Percentiles rank a stretch among this genome's conserved stretches.
These are phyloP conservation scores for Pulveroboletus sp. DNA, from an alignment of 768 basidiomycete species.

Conservation along the genomic window DNA sequence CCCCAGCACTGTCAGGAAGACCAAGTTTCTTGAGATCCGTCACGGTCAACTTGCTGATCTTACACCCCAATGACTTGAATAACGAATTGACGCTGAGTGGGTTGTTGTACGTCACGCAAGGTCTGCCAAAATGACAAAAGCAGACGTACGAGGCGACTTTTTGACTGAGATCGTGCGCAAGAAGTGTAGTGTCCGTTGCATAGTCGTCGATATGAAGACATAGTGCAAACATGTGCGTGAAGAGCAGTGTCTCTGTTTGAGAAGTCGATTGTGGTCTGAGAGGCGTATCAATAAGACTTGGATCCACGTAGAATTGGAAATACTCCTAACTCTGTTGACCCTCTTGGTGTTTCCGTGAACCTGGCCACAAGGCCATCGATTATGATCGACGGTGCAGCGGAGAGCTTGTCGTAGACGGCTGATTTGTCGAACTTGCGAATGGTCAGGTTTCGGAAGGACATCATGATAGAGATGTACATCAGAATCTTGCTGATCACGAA, in stretches of 20 bases:
- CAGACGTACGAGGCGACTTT: constrained; percentile 58
- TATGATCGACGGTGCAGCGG: constrained; percentile 57
- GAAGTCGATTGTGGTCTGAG: constrained; percentile 55
- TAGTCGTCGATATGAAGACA: constrained; percentile 80
- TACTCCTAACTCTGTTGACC: constrained; percentile 55
- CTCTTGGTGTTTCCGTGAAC: constrained; percentile 77
- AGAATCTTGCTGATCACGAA: constrained; percentile 58
- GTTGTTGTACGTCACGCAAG: not conserved
- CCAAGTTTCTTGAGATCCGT: constrained; percentile 71
- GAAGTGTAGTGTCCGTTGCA: constrained; percentile 59
- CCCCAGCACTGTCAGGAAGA: constrained; percentile 58
- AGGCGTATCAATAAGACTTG: not conserved
- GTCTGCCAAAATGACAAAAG: not conserved
- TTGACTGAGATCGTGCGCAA: constrained; percentile 78
- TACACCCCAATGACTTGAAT: constrained; percentile 82
- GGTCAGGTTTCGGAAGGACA: constrained; percentile 58
- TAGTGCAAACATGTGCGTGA: constrained; percentile 79
- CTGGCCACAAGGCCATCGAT: constrained; percentile 72
- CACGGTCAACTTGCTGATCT: constrained; percentile 52
- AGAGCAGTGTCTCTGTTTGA: constrained; percentile 64
- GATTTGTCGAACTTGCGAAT: constrained; percentile 45
- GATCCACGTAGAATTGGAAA: not conserved
- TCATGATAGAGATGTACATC: constrained; percentile 80
- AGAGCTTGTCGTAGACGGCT: constrained; percentile 53
- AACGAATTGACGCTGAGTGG: constrained; percentile 54